Conservation (phyloP, 345 rosid species). For the Sisymbrium irio region DNA sequence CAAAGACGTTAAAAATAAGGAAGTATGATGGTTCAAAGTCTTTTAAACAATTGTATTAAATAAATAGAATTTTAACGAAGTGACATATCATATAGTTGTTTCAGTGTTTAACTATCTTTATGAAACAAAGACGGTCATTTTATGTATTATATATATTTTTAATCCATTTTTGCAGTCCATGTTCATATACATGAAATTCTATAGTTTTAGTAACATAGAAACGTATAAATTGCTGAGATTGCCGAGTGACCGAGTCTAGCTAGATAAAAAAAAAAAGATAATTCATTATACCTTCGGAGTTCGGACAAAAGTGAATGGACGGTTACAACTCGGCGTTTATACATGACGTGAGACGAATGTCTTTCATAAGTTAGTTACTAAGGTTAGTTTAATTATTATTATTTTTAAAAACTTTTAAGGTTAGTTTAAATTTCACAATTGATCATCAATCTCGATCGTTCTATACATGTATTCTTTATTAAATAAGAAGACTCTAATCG, state of each 20-base stretch:
- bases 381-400: too few species aligned
- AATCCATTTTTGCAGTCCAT: not conserved
- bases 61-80: not conserved
- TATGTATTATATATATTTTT: not conserved
- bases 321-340: slow-evolving; percentile 14
- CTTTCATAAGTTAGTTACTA: not conserved
- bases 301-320: slow-evolving; percentile 8
- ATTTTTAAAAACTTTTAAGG: too few species aligned
- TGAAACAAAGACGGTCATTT: not conserved
- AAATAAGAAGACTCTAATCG: not conserved
- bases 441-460: not conserved
- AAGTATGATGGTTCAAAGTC: not conserved
- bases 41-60: not conserved
- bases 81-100: not conserved
- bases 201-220: not conserved
- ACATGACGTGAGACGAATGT: slow-evolving; percentile 13
- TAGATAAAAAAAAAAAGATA: too few species aligned
- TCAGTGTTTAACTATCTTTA: not conserved
- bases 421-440: too few species aligned
- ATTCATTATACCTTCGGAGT: slow-evolving; percentile 21
- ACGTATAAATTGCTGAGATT: not conserved
- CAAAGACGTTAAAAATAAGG: not conserved
- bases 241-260: not conserved
- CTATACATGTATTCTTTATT: not conserved
- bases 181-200: not conserved